Base-by-base conservation (phyloP, 176 grass and related monocot genomes). In the Saccharum officinarum region DNA sequence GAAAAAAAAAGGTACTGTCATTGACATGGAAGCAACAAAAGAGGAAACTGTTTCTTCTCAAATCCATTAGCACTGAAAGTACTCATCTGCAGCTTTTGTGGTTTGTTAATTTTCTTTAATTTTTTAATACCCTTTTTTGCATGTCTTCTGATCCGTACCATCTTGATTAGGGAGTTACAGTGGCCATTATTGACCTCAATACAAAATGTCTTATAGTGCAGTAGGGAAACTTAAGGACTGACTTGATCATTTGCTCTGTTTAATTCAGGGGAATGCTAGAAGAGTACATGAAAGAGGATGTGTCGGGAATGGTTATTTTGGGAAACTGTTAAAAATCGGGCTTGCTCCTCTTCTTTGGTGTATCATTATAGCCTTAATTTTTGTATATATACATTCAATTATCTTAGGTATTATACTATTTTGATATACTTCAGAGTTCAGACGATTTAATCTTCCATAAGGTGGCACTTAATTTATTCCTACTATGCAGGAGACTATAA, bases 211-310 rank as follows among this genome's bases (percentile, higher is more conserved):
- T 67, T 73, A 25, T 15, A 16, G 69, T 78, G 28, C 55, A 82
- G 13, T 45, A 39, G 60, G 39, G 4, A 75, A 49, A 34, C 69
- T n/a, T 38, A 71, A 64, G 20, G 34, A 68, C 36, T 4, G 0
- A 65, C 57, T 86, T 33, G 3, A 77, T 62, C 10, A 40, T 83
- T 83, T 90, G 26, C 9, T 88, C 71, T 10, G 46, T 84, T 45
- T 71, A 57, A 86, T 94, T 46, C 88, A 98, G 96, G 96, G 89
- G 52, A 98, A 98, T 91, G 96, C 96, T 86, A 98, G 89, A 92
- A 90, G 90, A 75, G 86, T 98, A 81, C 73, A 90, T 90, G 93
- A 98, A 67, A 92, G 86, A 57, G 89, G 83, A 59, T 95, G 87
- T 80, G 88, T 79, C 37, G 90, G 84, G 34, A 93, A 84, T 69